phyloP scores from a whole-genome alignment of 345 rosid genomes.

The Syzygium aromaticum region DNA sequence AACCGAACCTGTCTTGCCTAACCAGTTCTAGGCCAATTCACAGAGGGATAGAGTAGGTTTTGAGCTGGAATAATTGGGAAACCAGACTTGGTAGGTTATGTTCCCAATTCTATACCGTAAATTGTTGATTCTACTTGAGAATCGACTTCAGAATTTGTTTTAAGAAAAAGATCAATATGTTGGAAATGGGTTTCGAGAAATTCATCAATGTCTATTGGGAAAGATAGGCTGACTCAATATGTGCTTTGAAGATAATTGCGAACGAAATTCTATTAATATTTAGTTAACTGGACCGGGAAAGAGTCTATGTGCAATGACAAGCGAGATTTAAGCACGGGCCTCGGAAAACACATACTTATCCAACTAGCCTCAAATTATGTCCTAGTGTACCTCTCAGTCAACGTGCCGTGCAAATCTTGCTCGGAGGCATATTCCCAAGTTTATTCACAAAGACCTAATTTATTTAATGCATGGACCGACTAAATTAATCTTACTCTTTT shows the following conservation, averaged over 20 bases:
- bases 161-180: neutral
- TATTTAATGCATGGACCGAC: neutral
- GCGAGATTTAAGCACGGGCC: neutral
- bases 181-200: neutral
- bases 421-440: neutral
- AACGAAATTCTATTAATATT: neutral
- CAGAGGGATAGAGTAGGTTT: neutral
- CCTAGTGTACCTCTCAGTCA: neutral
- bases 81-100: neutral
- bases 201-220: neutral
- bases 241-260: neutral
- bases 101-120: neutral
- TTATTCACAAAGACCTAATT: neutral
- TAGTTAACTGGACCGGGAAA: neutral
- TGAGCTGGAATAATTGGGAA: neutral
- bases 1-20: neutral
- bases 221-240: neutral
- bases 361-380: neutral
- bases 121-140: neutral
- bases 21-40: neutral
- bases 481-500: neutral
- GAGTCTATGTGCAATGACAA: neutral
- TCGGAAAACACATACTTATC: neutral
- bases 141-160: rapidly evolving
- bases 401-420: neutral